Conservation (phyloP, 2,329 filamentous ascomycete genomes). For the Zelopaecilomyces penicillatus region DNA sequence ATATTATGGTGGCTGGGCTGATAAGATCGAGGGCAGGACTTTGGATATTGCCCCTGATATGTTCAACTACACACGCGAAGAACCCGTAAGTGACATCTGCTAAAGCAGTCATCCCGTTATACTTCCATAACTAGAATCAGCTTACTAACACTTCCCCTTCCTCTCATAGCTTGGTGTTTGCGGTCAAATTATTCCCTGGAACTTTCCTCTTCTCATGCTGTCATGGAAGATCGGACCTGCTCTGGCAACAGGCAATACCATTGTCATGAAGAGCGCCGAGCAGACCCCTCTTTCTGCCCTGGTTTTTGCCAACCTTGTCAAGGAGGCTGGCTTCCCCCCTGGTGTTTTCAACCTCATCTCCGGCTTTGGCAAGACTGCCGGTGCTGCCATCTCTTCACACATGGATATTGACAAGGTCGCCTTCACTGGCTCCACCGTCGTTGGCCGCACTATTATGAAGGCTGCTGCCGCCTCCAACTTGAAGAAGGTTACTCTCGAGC, state of each 20-base stretch:
- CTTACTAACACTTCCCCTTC: constrained; percentile 41
- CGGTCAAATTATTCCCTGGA: constrained; percentile 85
- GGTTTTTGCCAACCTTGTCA: constrained; percentile 21
- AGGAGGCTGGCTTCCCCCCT: constrained; percentile 70
- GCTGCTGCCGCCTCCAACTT: constrained; percentile 67
- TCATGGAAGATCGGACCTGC: constrained; percentile 76
- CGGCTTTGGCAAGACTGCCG: constrained; percentile 70
- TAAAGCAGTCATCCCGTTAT: too few species aligned
- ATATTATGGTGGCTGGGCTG: constrained; percentile 74
- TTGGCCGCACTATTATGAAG: constrained; percentile 74
- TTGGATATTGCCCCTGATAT: constrained; percentile 69
- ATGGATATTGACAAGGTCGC: constrained; percentile 79
- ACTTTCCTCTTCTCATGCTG: constrained; percentile 75
- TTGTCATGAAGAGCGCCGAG: constrained; percentile 62
- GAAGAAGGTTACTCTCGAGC: constrained; percentile 75
- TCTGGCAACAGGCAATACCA: constrained; percentile 61
- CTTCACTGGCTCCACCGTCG: constrained; percentile 69
- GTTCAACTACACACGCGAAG: constrained; percentile 72
- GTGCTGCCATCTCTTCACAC: constrained; percentile 66
- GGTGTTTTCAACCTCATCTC: constrained; percentile 72
- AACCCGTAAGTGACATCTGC: constrained; percentile 47
- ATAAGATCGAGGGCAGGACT: constrained; percentile 86
- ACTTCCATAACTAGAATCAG: too few species aligned
- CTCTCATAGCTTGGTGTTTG: constrained; percentile 53
- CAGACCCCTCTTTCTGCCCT: constrained; percentile 10